Evolutionary conservation across 306 rosid genomes (phyloP), one percentile per base, ranked within the genome.

Genomic region (Gynostemma pentaphyllum): DNA sequence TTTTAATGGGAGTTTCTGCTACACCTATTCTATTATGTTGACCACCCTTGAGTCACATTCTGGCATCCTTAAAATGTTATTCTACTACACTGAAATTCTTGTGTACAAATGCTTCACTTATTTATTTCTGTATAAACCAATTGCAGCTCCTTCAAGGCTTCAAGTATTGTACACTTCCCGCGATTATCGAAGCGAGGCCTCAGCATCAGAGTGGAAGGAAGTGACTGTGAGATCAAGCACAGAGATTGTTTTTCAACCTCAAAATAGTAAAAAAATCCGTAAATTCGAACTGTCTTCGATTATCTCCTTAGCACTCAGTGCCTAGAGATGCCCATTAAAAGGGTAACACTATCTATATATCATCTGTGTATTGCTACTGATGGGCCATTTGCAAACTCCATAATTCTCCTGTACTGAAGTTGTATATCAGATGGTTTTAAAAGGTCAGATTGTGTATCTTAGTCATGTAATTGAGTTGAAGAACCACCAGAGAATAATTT

Each of bases 111-210:
- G 0, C 8, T 27, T 44, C 0, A 11, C n/a, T 10, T 26, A 16
- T 7, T 45, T 29, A n/a, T 30, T 45, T 30, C 19, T 11, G 19
- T 65, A 27, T 65, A 7, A 29, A 48, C 47, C 62, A 47, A 46
- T 75, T 77, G 77, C 88, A 92, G 99, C 88, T 36, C 94, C 82
- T 72, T 72, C 95, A 11, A 86, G 72, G 74, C 95, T 86, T 55
- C 95, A 88, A 76, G 96, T 88, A 71, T 41, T 92, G 53, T 86
- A 73, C 67, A 45, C 78, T 7, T 73, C 74, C 32, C 90, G 99
- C 9, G 90, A 88, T 66, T 88, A 84, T 67, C 82, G 94, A 76
- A 76, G 78, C 37, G 95, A 84, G 59, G 78, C 79, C 68, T 81
- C 90, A 18, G 70, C 73, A 52, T 49, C 83, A 19, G 85, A 84